These are phyloP conservation scores for Camellia oleifera DNA, from an alignment of 179 eudicot species.

Conservation along the genomic window DNA sequence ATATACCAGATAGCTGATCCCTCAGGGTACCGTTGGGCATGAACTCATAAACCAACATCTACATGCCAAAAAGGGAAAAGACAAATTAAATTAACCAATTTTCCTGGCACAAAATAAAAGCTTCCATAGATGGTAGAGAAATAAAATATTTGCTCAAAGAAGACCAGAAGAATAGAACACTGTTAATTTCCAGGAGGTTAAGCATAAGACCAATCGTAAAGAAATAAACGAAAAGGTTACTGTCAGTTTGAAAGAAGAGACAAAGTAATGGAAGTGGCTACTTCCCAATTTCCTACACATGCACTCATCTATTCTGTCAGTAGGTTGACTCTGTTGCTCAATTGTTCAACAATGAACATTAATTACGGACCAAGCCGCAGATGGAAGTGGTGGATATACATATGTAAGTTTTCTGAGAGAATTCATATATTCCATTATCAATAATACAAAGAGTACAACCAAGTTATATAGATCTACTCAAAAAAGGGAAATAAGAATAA, in stretches of 20 bases:
- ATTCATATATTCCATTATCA: too few relatives aligned
- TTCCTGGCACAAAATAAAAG: not conserved
- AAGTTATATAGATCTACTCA: too few relatives aligned
- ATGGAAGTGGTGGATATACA: not conserved
- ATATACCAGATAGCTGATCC: conserved; percentile 63
- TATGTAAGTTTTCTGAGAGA: too few relatives aligned
- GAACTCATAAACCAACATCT: conserved; percentile 82
- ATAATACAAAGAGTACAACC: too few relatives aligned
- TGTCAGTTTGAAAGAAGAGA: not conserved
- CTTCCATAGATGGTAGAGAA: not conserved
- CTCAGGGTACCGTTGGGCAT: conserved; percentile 72
- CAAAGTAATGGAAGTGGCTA: not conserved
- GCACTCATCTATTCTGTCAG: not conserved
- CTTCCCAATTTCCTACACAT: not conserved
- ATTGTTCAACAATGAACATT: not conserved
- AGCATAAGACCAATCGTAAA: not conserved
- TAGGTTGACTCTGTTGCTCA: not conserved
- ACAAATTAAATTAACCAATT: not conserved
- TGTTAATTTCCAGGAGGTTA: not conserved
- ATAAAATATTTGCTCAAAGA: not conserved
- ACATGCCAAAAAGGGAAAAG: conserved; percentile 23
- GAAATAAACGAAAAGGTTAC: not conserved
- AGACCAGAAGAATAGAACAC: not conserved
- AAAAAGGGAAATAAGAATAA: too few relatives aligned
- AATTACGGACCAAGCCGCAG: not conserved